Percentiles rank a stretch among this genome's conserved stretches.
Evolutionary conservation across 2,329 filamentous ascomycete species (phyloP).

Genomic region (Fusarium nanum): DNA sequence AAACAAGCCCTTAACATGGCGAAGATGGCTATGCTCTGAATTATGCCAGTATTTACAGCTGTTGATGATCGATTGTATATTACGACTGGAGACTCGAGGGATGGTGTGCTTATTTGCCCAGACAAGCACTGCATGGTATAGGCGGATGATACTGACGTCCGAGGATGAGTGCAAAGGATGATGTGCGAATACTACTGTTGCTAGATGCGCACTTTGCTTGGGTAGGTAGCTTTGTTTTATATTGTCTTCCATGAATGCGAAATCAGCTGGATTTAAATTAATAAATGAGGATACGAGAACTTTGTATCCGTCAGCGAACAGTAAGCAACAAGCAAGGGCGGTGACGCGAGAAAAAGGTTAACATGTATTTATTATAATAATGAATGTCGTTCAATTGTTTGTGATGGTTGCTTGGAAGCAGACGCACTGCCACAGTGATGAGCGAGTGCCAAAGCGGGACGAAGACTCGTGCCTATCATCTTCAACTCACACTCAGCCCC

Average conservation of each 20-base stretch:
- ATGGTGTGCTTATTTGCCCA: background rate
- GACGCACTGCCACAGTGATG: slow-evolving; percentile 15
- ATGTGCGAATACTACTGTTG: background rate
- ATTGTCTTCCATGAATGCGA: background rate
- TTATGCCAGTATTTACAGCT: background rate
- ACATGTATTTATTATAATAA: background rate
- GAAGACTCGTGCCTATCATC: slow-evolving; percentile 1
- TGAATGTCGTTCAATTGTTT: background rate
- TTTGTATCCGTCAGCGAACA: background rate
- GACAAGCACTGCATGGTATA: background rate
- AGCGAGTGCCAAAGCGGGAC: background rate
- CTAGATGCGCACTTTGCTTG: background rate
- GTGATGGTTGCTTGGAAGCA: background rate
- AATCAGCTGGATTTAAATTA: no score
- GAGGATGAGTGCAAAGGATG: background rate
- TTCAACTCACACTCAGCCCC: background rate
- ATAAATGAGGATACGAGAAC: background rate
- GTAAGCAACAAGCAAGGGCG: background rate
- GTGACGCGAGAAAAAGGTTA: background rate
- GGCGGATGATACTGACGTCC: background rate
- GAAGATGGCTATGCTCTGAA: slow-evolving; percentile 1
- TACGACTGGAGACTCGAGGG: background rate
- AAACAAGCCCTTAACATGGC: slow-evolving; percentile 11
- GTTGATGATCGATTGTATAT: background rate
- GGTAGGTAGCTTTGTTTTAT: background rate